phyloP scores from a whole-genome alignment of 1,284 basidiomycete species.

The Rhodotorula sp. region DNA sequence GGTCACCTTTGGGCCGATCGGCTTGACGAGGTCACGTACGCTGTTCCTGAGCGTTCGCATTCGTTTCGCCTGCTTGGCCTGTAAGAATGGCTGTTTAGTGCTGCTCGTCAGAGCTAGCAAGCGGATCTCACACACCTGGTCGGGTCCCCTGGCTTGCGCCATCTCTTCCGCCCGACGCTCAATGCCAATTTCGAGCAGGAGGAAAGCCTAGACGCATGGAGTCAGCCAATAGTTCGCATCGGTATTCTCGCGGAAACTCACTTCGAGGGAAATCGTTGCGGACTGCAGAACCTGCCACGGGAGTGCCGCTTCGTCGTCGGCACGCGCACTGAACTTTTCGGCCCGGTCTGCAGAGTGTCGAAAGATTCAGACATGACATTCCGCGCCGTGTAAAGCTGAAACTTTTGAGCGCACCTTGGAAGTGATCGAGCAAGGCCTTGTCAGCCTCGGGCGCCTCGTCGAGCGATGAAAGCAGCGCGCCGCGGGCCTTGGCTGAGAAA shows the following conservation, averaged over 20 bases:
- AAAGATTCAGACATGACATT: background rate
- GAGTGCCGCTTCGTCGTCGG: conserved; percentile 43
- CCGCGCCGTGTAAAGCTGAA: background rate
- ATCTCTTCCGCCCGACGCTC: conserved; percentile 20
- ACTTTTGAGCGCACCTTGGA: conserved; percentile 56
- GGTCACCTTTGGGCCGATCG: conserved; percentile 23
- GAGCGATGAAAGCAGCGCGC: conserved; percentile 51
- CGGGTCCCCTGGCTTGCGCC: conserved; percentile 12
- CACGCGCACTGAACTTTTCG: conserved; percentile 21
- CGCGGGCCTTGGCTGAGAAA: conserved; percentile 18
- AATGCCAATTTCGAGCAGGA: conserved; percentile 40
- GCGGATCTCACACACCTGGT: conserved; percentile 22
- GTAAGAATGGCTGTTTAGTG: background rate
- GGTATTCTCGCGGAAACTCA: conserved; percentile 39
- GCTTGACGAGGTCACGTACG: conserved; percentile 20
- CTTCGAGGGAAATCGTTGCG: conserved; percentile 70
- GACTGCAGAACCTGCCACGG: conserved; percentile 63
- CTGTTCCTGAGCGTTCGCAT: conserved; percentile 28
- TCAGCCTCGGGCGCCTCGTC: conserved; percentile 60
- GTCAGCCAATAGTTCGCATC: background rate
- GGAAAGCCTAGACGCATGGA: conserved; percentile 28
- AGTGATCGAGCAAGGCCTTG: conserved; percentile 58
- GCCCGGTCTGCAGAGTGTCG: conserved; percentile 25
- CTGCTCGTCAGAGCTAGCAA: background rate
- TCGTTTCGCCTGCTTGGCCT: conserved; percentile 34